Conservation (phyloP, 345 rosid species). For the Populus ilicifolia region DNA sequence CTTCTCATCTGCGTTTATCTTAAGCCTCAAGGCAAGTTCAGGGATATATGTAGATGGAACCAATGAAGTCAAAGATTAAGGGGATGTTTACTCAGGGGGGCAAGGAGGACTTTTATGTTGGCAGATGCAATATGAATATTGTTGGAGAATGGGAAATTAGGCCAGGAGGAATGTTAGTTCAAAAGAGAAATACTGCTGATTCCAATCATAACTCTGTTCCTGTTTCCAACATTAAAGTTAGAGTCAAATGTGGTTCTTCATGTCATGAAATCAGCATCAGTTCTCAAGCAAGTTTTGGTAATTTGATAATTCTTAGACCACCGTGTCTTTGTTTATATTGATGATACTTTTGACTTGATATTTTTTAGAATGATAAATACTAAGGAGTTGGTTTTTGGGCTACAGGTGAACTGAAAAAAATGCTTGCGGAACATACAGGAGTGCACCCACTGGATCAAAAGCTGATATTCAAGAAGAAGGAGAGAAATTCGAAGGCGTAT, state of each 20-base stretch:
- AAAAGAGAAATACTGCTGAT: conserved; percentile 18
- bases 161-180: conserved; percentile 34
- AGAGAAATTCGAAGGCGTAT: conserved; percentile 26
- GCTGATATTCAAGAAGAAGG: conserved; percentile 28
- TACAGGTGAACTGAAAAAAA: conserved; percentile 34
- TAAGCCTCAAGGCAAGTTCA: background rate
- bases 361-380: background rate
- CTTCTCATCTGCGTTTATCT: background rate
- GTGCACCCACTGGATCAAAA: conserved; percentile 28
- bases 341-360: background rate
- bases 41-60: conserved; percentile 2
- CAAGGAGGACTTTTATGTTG: conserved; percentile 9
- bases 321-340: background rate
- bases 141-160: conserved; percentile 20
- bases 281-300: conserved; percentile 30
- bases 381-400: background rate
- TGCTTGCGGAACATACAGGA: conserved; percentile 18
- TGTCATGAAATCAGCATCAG: conserved; percentile 21
- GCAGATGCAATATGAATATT: background rate
- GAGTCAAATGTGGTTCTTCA: conserved; percentile 18
- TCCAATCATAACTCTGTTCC: conserved; percentile 13
- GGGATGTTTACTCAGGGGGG: conserved; percentile 2
- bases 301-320: background rate
- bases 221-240: conserved; percentile 21
- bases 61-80: conserved; percentile 17